Base-by-base conservation (phyloP, 768 basidiomycete species). In the Termitomyces eurrhizus region DNA sequence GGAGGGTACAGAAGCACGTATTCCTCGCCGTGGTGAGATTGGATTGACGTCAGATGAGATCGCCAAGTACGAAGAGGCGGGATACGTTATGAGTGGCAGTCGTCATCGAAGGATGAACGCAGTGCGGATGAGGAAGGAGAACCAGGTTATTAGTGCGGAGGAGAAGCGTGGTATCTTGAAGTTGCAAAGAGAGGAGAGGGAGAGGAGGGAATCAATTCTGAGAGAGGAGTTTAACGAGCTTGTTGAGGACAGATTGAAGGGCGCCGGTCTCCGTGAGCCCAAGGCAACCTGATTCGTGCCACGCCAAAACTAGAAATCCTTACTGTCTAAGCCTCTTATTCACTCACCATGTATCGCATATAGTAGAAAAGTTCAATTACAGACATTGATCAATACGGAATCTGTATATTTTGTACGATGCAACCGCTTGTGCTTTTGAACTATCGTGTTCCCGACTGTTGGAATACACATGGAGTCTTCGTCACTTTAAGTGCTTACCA, bases 21-120 rank as follows among this genome's bases (percentile, higher is more conserved):
- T 98, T 68, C 97, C 97, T 1, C 93, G 97, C 64, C 92, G 97
- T 81, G 97, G 97, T 75, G 97, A 99, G 76, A 98, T 99, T 66
- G 97, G 97, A 58, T 77, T 99, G 65, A 88, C 89, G 11, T 87
- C 93, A 13, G 86, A 87, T 35, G 85, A 93, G 72, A 99, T 99
- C 65, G 94, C 89, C 7, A 72, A 83, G 70, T 98, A 83, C 74
- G 97, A 99, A 77, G 69, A 80, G 26, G 90, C 90, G 8, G 97
- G 97, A 18, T 99, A 97, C 73, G 97, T 99, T 51, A 99, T 98
- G 97, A 94, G 91, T 66, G 97, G 96, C 49, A 91, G 87, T 68
- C 79, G 96, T 63, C 95, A 99, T 74, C 84, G 91, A 64, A 83
- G 94, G 73, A 99, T 99, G 97, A 99, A 98, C 66, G 96, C 97